Conservation (phyloP, 2,329 filamentous ascomycete genomes). For the Cladorrhinum sp. region DNA sequence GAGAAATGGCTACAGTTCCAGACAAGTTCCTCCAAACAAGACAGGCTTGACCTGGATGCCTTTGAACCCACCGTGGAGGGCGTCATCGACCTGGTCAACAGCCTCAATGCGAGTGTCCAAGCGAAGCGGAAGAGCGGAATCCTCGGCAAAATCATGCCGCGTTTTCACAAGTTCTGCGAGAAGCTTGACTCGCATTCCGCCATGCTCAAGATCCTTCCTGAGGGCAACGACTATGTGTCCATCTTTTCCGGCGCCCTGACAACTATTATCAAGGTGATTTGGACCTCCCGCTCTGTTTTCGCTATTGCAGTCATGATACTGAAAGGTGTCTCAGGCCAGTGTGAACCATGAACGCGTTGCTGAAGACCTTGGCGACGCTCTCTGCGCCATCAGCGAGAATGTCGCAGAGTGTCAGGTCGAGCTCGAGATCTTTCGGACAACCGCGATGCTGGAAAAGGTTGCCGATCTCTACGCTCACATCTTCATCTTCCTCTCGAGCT, state of each 20-base stretch:
- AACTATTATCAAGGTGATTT: conserved; percentile 25
- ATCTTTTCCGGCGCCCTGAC: conserved; percentile 30
- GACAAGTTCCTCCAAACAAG: not conserved
- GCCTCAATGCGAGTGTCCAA: conserved; percentile 7
- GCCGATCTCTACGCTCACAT: conserved; percentile 28
- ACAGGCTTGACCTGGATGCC: not conserved
- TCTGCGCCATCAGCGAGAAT: conserved; percentile 23
- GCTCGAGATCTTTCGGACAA: conserved; percentile 15
- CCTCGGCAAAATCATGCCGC: conserved; percentile 12
- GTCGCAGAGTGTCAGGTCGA: conserved; percentile 17
- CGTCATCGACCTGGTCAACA: conserved; percentile 6
- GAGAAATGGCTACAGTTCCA: not conserved
- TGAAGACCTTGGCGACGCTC: conserved; percentile 20
- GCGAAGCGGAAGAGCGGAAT: conserved; percentile 10
- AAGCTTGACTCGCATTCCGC: conserved; percentile 27
- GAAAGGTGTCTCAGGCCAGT: conserved; percentile 18
- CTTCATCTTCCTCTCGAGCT: conserved; percentile 24
- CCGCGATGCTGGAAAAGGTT: conserved; percentile 16
- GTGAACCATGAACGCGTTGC: conserved; percentile 27
- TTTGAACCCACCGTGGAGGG: not conserved
- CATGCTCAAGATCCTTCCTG: conserved; percentile 29
- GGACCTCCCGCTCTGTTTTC: not conserved
- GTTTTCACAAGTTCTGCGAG: conserved; percentile 29
- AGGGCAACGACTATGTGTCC: conserved; percentile 31
- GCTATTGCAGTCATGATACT: not conserved